phyloP scores from a whole-genome alignment of 1,139 yeast species.

The Blastobotrys proliferans region DNA sequence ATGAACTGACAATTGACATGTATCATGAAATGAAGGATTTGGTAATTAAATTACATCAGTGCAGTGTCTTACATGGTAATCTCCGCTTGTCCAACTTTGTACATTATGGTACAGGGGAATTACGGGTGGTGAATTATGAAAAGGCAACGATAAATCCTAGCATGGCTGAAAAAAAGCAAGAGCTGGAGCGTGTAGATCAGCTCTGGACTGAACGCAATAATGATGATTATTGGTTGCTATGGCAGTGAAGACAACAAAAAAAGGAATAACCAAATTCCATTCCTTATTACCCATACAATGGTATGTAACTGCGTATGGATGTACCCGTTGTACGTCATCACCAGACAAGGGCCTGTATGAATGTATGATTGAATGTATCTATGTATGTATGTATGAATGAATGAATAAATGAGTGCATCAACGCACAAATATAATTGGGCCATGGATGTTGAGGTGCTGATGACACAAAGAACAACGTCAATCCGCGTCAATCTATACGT shows the following conservation, averaged over 20 bases:
- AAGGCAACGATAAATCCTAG: neutral
- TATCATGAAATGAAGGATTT: neutral
- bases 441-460: too few species aligned
- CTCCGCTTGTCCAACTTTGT: conserved; percentile 6
- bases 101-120: neutral
- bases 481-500: too few species aligned
- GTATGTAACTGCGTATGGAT: too few species aligned
- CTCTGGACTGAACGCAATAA: conserved; percentile 3
- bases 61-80: conserved; percentile 4
- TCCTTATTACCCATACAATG: too few species aligned
- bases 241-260: too few species aligned
- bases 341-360: too few species aligned
- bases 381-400: too few species aligned
- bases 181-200: conserved; percentile 1
- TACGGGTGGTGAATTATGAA: conserved; percentile 5
- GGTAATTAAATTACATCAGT: neutral
- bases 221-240: conserved; percentile 10
- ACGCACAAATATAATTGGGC: too few species aligned
- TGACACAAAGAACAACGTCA: too few species aligned
- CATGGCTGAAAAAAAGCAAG: neutral
- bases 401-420: too few species aligned
- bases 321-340: too few species aligned
- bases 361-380: neutral
- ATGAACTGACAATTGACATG: conserved; percentile 3
- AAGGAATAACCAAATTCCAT: too few species aligned